Conservation (phyloP, 108 stramenopile genomes). For the Mediolabrus comicus region DNA sequence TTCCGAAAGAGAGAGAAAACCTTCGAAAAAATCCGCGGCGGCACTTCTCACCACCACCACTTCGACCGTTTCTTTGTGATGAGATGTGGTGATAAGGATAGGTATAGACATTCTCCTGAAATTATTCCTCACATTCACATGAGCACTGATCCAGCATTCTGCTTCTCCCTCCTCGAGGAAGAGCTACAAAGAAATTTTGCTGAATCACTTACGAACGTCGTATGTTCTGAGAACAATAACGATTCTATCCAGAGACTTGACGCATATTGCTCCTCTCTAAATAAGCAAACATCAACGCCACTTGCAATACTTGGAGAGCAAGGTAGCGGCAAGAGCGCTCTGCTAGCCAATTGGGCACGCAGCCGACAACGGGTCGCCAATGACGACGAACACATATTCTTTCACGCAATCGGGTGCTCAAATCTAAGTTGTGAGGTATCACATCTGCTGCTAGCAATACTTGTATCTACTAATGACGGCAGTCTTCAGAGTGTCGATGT, state of each 20-base stretch:
- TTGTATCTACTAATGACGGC: no score
- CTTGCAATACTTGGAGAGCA: conserved; percentile 42
- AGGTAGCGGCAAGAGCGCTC: conserved; percentile 55
- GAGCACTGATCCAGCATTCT: conserved; percentile 3
- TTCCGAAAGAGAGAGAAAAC: no score
- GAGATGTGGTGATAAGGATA: no score
- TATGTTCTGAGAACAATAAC: conserved; percentile 2
- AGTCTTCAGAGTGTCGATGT: no score
- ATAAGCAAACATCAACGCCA: neutral
- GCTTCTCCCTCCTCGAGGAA: conserved; percentile 32
- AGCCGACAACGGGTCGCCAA: neutral
- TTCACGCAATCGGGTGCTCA: conserved; percentile 57
- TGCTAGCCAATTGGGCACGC: conserved; percentile 55
- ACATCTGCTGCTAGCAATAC: conserved; percentile 30
- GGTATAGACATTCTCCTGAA: no score
- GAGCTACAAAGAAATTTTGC: conserved; percentile 38
- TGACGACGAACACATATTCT: conserved; percentile 34
- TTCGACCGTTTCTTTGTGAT: no score
- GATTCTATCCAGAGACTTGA: neutral
- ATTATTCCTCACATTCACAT: neutral
- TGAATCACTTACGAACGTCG: neutral
- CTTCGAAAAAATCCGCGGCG: no score
- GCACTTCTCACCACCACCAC: no score
- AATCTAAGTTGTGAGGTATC: conserved; percentile 35
- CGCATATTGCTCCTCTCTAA: neutral